Conservation (phyloP, 345 rosid species). For the Bruguiera sexangula region DNA sequence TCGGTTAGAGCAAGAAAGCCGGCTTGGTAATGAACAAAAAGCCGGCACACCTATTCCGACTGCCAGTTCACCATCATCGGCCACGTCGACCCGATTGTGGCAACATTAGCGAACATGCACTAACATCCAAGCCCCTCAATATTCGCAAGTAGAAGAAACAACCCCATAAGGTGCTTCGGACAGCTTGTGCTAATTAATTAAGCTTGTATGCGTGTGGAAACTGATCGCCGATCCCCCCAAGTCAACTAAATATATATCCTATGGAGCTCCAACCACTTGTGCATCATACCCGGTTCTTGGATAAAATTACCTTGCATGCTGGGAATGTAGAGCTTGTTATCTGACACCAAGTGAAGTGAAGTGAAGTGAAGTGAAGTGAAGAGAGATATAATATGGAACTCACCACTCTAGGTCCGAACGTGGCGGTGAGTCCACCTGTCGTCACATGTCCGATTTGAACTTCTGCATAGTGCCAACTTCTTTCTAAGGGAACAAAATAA, state of each 20-base stretch:
- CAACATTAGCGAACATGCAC: neutral
- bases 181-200: neutral
- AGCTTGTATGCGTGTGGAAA: neutral
- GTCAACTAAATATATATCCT: neutral
- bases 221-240: neutral
- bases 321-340: too few relatives aligned
- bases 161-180: neutral
- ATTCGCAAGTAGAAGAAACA: neutral
- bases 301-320: too few relatives aligned
- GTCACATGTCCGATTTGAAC: too few relatives aligned
- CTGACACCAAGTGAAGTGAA: too few relatives aligned
- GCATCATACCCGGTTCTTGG: neutral
- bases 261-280: neutral
- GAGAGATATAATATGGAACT: too few relatives aligned
- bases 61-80: neutral
- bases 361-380: too few relatives aligned
- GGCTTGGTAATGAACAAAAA: neutral
- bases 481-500: too few relatives aligned
- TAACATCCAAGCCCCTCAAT: neutral
- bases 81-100: neutral
- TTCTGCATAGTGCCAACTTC: too few relatives aligned
- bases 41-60: neutral
- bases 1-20: conserved; percentile 18
- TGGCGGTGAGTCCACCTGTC: too few relatives aligned
- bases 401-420: too few relatives aligned